Base-by-base conservation (phyloP, 495 filamentous ascomycete species). In the Aspergillus saccharolyticus region DNA sequence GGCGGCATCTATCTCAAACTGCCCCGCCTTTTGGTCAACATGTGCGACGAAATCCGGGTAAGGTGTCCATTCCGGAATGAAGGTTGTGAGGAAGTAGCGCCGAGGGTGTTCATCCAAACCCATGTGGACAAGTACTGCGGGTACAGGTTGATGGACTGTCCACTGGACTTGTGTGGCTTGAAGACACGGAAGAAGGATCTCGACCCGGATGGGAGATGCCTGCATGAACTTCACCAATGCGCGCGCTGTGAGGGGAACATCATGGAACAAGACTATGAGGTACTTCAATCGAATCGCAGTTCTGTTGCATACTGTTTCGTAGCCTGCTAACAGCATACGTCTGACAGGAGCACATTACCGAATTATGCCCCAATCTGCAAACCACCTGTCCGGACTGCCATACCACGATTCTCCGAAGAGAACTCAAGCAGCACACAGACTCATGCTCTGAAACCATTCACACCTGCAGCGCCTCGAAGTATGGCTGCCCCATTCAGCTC, bases 71-170 rank as follows among this genome's bases (percentile, higher is more conserved):
- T 85, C 45, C 66, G 64, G 8, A 56, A 66, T 17, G 77, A 80
- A 19, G 89, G 89, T 0, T 96, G 91, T 70, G 66, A 73, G 24
- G 75, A 84, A 39, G 67, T 82, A 25, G 73, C 87, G 48, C 73
- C 84, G 22, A 76, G 91, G 19, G 83, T 85, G 45, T 80, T 89
- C 60, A 76, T 94, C 44, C 80, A 86, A 63, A 80, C 83, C 47
- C 91, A 96, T 67, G 80, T 90, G 46, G 78, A 86, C 52, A 85
- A 84, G 56, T 87, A 91, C 65, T 96, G 91, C 67, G 79, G 77
- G 8, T 87, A 85, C 64, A 79, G 80, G 15, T 70, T 78, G 16
- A 76, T 93, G 24, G 77, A 78, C 53, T 96, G 91, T 61, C 81
- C 86, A 4, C 71, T 65, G 57, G 64, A 45, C 49, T 61, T 48